Evolutionary conservation across 441 rosid species (phyloP).

Genomic region (Bruguiera hainesii): DNA sequence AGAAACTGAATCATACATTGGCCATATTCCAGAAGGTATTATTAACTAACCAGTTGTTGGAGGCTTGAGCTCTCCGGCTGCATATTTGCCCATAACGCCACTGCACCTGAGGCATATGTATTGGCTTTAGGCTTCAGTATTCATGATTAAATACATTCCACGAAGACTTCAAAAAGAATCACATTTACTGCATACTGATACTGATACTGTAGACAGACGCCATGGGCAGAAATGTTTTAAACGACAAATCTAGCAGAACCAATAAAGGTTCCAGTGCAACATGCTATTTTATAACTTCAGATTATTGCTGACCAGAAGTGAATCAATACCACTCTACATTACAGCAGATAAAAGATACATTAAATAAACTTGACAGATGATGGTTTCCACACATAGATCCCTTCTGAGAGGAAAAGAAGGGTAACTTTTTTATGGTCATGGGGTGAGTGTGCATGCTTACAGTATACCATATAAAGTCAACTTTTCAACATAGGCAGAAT

Average conservation of each 20-base stretch:
- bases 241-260: not conserved
- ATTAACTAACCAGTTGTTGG: constrained; percentile 69
- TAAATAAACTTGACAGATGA: too few relatives aligned
- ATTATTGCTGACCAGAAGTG: too few relatives aligned
- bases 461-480: too few relatives aligned
- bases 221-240: not conserved
- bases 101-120: constrained; percentile 67
- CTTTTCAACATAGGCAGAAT: too few relatives aligned
- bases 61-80: constrained; percentile 98
- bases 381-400: too few relatives aligned
- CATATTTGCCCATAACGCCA: constrained; percentile 98
- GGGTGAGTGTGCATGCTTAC: too few relatives aligned
- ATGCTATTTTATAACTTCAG: too few relatives aligned
- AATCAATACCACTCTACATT: too few relatives aligned
- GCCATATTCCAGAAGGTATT: not conserved
- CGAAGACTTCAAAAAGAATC: not conserved
- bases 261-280: not conserved
- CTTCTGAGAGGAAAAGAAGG: too few relatives aligned
- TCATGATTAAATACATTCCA: not conserved
- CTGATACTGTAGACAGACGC: not conserved
- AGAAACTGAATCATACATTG: not conserved
- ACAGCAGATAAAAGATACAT: too few relatives aligned
- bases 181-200: not conserved
- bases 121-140: not conserved
- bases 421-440: too few relatives aligned